phyloP scores from a whole-genome alignment of 1,139 yeast species.

The Nakaseomyces sp. region DNA sequence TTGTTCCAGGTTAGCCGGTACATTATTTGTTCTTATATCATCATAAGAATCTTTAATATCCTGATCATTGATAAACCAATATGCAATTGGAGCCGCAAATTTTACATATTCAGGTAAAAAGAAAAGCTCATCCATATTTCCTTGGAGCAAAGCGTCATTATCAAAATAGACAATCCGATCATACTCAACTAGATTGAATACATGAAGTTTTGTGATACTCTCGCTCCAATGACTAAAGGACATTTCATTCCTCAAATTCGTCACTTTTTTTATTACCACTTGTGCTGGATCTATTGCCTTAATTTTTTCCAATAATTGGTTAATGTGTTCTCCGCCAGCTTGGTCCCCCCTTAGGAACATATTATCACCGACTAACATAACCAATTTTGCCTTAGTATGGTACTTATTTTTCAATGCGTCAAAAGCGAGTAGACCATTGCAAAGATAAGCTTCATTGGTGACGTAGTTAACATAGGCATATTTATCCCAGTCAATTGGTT shows the following conservation, averaged over 20 bases:
- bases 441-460: slow-evolving; percentile 36
- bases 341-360: slow-evolving; percentile 14
- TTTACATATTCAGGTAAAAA: slow-evolving; percentile 34
- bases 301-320: slow-evolving; percentile 13
- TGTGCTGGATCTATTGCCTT: slow-evolving; percentile 18
- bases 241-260: no score
- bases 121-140: slow-evolving; percentile 40
- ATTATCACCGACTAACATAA: slow-evolving; percentile 31
- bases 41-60: slow-evolving; percentile 18
- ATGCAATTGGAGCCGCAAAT: slow-evolving; percentile 30
- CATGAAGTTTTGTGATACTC: slow-evolving; percentile 47
- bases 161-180: slow-evolving; percentile 40
- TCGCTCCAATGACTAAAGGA: no score
- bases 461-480: slow-evolving; percentile 44
- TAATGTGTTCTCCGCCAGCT: neutral
- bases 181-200: slow-evolving; percentile 43
- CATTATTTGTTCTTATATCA: neutral
- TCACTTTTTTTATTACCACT: slow-evolving; percentile 26
- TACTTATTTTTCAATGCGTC: slow-evolving; percentile 29
- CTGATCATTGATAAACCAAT: slow-evolving; percentile 22
- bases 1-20: neutral
- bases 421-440: slow-evolving; percentile 39
- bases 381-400: slow-evolving; percentile 36
- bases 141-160: slow-evolving; percentile 32
- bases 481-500: slow-evolving; percentile 31